Evolutionary conservation across 306 rosid genomes (phyloP), one percentile per base, ranked within the genome.

Genomic region (Prosopis cineraria): DNA sequence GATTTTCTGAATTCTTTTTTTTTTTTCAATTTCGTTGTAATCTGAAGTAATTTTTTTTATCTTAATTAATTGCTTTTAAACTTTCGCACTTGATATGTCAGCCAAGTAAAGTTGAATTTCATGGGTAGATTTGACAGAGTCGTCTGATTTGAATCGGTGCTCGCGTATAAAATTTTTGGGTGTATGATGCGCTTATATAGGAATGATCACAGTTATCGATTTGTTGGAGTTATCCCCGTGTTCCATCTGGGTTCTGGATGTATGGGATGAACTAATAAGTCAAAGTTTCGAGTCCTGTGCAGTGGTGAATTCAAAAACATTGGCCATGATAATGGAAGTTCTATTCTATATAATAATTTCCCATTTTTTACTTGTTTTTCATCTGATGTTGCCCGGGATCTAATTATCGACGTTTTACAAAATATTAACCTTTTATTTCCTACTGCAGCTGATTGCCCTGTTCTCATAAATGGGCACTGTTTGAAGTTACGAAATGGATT

Each of bases 371-470:
- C 22, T 16, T 63, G 0, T 20, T 22, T 53, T 20, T 22, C 60
- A 20, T 14, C 60, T 53, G 13, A 20, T 22, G 29, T 7, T 73
- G 73, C 7, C 31, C 58, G 69, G 72, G 66, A 8, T 24, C 64
- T 43, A 20, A 24, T 74, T 50, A 43, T 58, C 33, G n/a, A 5
- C 31, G 25, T 45, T 73, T 56, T 52, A 45, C 52, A n/a, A 53
- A 55, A 62, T 43, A 50, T 53, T 53, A 20, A 72, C n/a, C 6
- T 50, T 72, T 72, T n/a, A 62, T 25, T 81, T 68, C 68, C 37
- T 59, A 64, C 72, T 78, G 84, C 92, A 87, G 96, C 78, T 76
- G 53, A 34, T 73, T 64, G 74, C 75, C 77, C 83, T 39, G 37
- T 40, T 88, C 68, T 81, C 25, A 58, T 68, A 19, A 36, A 58